These are phyloP conservation scores for Corynascus novoguineensis DNA, from an alignment of 495 filamentous ascomycete genomes.

Conservation along the genomic window DNA sequence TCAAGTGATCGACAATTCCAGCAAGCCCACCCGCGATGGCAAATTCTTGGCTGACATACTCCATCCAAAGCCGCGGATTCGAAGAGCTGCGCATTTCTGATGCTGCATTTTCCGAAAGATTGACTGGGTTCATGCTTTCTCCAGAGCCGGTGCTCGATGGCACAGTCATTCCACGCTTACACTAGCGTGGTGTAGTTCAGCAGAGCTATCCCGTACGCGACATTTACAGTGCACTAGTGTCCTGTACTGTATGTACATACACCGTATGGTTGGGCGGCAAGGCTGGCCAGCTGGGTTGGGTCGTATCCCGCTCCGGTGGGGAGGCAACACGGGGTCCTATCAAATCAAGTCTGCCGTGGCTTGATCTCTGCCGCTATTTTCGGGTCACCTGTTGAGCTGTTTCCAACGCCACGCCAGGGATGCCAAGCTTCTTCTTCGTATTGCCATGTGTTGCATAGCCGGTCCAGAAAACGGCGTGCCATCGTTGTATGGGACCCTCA, in stretches of 20 bases:
- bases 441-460: neutral
- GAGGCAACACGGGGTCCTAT: neutral
- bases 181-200: no score
- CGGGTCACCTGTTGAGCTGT: slow-evolving; percentile 7
- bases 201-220: no score
- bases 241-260: neutral
- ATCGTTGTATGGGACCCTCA: neutral
- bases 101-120: no score
- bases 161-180: no score
- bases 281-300: slow-evolving; percentile 1
- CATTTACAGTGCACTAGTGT: neutral
- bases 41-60: no score
- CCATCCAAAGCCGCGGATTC: no score
- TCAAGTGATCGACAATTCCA: neutral
- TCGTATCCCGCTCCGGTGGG: neutral
- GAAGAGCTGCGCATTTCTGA: no score
- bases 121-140: no score
- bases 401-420: neutral
- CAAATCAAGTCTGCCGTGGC: neutral
- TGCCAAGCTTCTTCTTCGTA: slow-evolving; percentile 8
- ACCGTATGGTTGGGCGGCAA: neutral
- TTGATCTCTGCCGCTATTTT: neutral
- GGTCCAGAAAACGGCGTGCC: neutral
- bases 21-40: no score
- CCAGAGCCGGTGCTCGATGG: no score